A percentile compares a stretch with the other conserved stretches of the same genome.
phyloP scores from a whole-genome alignment of 768 basidiomycete species.

The Tulasnella sp. region DNA sequence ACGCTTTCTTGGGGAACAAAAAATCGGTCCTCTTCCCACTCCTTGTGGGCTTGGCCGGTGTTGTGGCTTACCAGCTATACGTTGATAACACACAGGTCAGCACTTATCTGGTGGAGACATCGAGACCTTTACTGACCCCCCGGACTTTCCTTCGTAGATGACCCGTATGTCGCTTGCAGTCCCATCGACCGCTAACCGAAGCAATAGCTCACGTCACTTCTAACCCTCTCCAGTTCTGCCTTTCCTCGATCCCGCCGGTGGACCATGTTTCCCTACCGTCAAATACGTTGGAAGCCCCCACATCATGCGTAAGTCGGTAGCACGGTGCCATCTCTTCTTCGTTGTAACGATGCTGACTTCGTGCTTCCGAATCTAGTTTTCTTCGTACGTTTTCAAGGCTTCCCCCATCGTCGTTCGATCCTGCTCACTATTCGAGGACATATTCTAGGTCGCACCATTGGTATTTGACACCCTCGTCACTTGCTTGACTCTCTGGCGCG shows the following conservation, averaged over 20 bases:
- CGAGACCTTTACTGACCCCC: neutral
- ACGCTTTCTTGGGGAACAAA: slow-evolving; percentile 18
- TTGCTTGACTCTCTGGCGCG: neutral
- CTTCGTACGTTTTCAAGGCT: slow-evolving; percentile 1
- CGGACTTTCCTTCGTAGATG: neutral
- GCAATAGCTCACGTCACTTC: neutral
- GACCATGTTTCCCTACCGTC: slow-evolving; percentile 19
- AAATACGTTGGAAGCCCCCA: neutral
- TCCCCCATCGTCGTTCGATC: neutral
- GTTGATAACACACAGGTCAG: slow-evolving; percentile 13
- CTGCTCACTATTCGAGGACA: neutral
- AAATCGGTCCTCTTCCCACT: neutral
- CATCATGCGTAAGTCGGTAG: slow-evolving; percentile 4
- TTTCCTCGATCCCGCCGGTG: slow-evolving; percentile 12
- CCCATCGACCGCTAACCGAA: neutral
- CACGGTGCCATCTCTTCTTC: neutral
- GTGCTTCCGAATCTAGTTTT: neutral
- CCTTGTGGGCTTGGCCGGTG: neutral
- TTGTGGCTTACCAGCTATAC: slow-evolving; percentile 14
- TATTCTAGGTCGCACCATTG: slow-evolving; percentile 10
- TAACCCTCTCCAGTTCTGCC: slow-evolving; percentile 10
- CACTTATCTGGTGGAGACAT: too few relatives aligned
- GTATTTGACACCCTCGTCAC: slow-evolving; percentile 13
- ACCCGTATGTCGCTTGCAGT: neutral
- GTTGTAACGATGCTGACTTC: neutral